phyloP scores from a whole-genome alignment of 768 basidiomycete genomes.

The Auricularia heimuer region DNA sequence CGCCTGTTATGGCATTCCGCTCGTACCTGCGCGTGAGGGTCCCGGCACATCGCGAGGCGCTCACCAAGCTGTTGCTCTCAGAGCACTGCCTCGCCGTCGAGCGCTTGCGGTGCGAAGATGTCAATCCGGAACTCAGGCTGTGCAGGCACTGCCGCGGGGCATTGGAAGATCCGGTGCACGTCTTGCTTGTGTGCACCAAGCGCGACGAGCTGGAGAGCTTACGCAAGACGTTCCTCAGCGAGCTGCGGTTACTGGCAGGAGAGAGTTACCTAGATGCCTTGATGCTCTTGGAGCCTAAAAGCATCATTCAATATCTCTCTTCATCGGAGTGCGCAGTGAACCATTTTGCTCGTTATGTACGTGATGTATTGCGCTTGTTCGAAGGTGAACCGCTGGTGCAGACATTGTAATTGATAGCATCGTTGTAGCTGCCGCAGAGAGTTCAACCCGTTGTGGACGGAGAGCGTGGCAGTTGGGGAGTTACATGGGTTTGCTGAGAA shows the following conservation, averaged over 20 bases:
- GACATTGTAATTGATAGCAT: too few species aligned
- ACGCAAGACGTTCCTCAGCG: background rate
- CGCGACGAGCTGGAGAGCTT: background rate
- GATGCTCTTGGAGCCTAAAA: background rate
- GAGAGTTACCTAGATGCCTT: background rate
- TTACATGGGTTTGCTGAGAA: too few species aligned
- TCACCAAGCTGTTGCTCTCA: slow-evolving; percentile 8
- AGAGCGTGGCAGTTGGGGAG: too few species aligned
- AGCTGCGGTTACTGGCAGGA: background rate
- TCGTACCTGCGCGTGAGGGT: slow-evolving; percentile 9
- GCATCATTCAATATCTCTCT: background rate
- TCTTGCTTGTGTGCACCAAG: background rate
- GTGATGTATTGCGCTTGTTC: background rate
- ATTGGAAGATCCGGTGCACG: background rate
- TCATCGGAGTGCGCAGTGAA: background rate
- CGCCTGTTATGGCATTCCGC: slow-evolving; percentile 2
- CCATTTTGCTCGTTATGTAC: background rate
- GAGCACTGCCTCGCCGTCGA: slow-evolving; percentile 14
- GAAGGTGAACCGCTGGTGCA: too few species aligned
- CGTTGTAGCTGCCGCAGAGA: too few species aligned
- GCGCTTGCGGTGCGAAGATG: slow-evolving; percentile 5
- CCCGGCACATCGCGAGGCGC: slow-evolving; percentile 7
- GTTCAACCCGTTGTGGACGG: too few species aligned
- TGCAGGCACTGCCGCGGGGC: slow-evolving; percentile 12
- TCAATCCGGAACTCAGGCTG: slow-evolving; percentile 4